Percentiles rank a stretch among this genome's conserved stretches.
Evolutionary conservation across 2,329 filamentous ascomycete species (phyloP).

Genomic region (Nigrospora sphaerica): DNA sequence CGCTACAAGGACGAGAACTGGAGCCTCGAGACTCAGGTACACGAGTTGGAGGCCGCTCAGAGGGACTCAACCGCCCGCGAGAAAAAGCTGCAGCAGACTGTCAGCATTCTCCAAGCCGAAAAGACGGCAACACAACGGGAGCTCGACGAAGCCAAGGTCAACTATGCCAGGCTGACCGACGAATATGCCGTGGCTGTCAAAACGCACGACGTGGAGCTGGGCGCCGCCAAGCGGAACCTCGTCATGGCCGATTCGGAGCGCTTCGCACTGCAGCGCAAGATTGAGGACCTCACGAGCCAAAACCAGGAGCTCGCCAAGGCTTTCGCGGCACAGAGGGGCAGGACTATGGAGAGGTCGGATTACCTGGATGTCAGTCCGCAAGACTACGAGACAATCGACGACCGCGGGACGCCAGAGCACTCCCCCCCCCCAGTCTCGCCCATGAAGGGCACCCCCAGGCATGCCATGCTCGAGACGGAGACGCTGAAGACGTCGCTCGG

Average conservation of each 20-base stretch:
- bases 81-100: slow-evolving; percentile 67
- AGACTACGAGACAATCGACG: slow-evolving; percentile 56
- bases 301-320: slow-evolving; percentile 87
- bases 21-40: slow-evolving; percentile 88
- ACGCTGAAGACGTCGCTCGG: slow-evolving; percentile 90
- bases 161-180: slow-evolving; percentile 70
- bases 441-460: slow-evolving; percentile 82
- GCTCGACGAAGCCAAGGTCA: slow-evolving; percentile 80
- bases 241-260: slow-evolving; percentile 73
- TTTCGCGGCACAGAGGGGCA: slow-evolving; percentile 65
- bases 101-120: slow-evolving; percentile 65
- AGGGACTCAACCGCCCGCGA: slow-evolving; percentile 77
- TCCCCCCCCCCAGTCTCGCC: slow-evolving; percentile 80
- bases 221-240: slow-evolving; percentile 73
- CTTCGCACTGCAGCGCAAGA: slow-evolving; percentile 69
- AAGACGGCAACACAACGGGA: slow-evolving; percentile 77
- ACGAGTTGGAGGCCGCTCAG: slow-evolving; percentile 68
- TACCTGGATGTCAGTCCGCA: slow-evolving; percentile 53
- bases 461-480: slow-evolving; percentile 88
- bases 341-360: slow-evolving; percentile 57
- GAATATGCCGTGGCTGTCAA: slow-evolving; percentile 73
- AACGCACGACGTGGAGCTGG: slow-evolving; percentile 82
- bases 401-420: slow-evolving; percentile 74
- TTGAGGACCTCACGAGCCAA: slow-evolving; percentile 81
- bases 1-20: slow-evolving; percentile 98